Evolutionary conservation across 495 filamentous ascomycete species (phyloP), one percentile per base, ranked within the genome.

Genomic region (Xylaria castorea): DNA sequence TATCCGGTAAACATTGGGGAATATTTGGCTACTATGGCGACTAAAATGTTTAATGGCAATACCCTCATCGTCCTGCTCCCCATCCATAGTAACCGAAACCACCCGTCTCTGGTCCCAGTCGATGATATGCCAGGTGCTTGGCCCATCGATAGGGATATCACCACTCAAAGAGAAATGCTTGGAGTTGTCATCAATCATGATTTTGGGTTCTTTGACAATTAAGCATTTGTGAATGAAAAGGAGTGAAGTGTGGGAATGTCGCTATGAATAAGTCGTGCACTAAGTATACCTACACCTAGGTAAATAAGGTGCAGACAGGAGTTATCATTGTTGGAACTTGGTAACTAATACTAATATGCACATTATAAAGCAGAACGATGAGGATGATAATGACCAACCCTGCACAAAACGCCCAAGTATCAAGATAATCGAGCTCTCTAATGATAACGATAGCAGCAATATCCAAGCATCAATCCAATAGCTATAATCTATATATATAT

Each of bases 31-130:
- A 46, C 42, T 74, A 55, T 72, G 48, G 12, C 42, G 51, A 2
- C 61, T 75, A 64, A 73, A 62, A 62, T 77, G 65, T 74, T 73
- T 40, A 25, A 77, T 63, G 1, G 75, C 73, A 48, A 67, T 9
- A 67, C 32, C n/a, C 18, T 75, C 73, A 20, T 60, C 30, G 11
- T 77, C 73, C 58, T 73, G 73, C 32, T 73, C 75, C 30, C 30
- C 71, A 38, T 77, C 75, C 73, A 75, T 75, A 32, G 71, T 75
- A 9, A 77, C 73, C n/a, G 75, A 34, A 69, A 77, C 62, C 9
- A 72, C 42, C 7, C 73, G 75, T 61, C 75, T 36, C 44, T 77
- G 73, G 32, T 75, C 75, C 71, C 68, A 77, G 60, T 77, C 68
- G n/a, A 44, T 48, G 12, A 77, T 60, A 61, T 77, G 34, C 75